Conservation (phyloP, 306 rosid genomes). For the Elaeagnus macrophylla region DNA sequence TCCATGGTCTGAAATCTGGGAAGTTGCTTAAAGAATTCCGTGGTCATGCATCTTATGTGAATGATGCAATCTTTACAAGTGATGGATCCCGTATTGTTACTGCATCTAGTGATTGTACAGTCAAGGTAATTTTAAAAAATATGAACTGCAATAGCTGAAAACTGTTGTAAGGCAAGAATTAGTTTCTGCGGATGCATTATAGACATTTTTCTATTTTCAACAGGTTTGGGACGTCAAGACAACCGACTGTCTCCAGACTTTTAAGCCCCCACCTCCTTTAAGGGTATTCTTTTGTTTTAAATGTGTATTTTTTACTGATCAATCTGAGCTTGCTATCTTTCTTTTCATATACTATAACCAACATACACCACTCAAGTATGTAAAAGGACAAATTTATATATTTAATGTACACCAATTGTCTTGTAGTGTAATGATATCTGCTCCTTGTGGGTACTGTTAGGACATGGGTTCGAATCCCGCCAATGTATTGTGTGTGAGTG, state of each 20-base stretch:
- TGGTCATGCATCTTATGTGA: slow-evolving; percentile 86
- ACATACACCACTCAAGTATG: neutral
- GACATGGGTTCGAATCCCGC: too few relatives aligned
- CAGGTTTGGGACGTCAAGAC: slow-evolving; percentile 95
- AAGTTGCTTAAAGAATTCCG: slow-evolving; percentile 94
- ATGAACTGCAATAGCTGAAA: slow-evolving; percentile 1
- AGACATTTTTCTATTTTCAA: slow-evolving; percentile 13
- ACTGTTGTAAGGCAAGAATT: neutral
- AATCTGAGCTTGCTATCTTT: slow-evolving; percentile 6
- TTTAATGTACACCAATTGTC: too few relatives aligned
- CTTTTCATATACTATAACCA: neutral
- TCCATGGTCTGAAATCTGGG: slow-evolving; percentile 95
- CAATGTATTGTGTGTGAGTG: too few relatives aligned
- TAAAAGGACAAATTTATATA: too few relatives aligned
- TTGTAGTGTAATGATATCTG: too few relatives aligned
- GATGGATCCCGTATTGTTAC: slow-evolving; percentile 89
- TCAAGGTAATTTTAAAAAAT: slow-evolving; percentile 48
- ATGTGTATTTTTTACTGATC: slow-evolving; percentile 9
- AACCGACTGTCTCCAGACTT: slow-evolving; percentile 81
- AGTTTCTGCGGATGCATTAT: slow-evolving; percentile 7
- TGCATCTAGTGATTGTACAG: slow-evolving; percentile 96
- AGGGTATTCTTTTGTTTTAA: slow-evolving; percentile 36
- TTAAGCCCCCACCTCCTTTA: slow-evolving; percentile 98
- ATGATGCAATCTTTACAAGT: slow-evolving; percentile 78
- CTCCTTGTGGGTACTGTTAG: too few relatives aligned